These are phyloP conservation scores for Eucalyptus pauciflora DNA, from an alignment of 345 rosid species.

Conservation along the genomic window DNA sequence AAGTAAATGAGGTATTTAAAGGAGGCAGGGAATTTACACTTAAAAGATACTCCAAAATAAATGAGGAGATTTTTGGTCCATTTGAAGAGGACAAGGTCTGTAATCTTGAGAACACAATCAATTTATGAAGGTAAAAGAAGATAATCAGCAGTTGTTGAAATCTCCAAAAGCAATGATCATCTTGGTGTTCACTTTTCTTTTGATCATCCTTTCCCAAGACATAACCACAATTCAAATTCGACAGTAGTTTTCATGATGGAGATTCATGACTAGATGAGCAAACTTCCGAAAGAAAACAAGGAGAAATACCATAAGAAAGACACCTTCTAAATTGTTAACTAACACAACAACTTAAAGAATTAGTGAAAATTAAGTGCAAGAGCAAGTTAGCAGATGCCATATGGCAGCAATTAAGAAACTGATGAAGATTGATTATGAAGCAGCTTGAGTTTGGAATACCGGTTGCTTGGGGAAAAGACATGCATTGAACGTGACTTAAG, in stretches of 20 bases:
- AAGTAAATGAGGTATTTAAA: background rate
- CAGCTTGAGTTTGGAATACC: background rate
- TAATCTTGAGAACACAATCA: background rate
- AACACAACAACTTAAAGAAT: background rate
- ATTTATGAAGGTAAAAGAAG: background rate
- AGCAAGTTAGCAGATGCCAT: background rate
- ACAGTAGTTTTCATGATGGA: background rate
- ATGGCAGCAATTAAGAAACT: background rate
- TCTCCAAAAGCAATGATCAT: background rate
- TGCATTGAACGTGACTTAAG: background rate
- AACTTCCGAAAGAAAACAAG: background rate
- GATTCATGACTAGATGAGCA: background rate
- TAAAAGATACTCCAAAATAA: background rate
- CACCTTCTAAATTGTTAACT: background rate
- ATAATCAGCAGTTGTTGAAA: background rate
- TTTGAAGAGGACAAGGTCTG: background rate
- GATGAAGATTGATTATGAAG: background rate
- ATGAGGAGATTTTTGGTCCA: background rate
- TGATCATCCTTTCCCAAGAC: background rate
- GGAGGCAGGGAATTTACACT: background rate
- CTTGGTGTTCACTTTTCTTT: background rate
- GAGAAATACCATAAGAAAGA: background rate
- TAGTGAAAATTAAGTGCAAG: background rate
- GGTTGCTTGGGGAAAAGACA: background rate
- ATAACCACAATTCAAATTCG: background rate